Conservation (phyloP, 768 basidiomycete genomes). For the Amanita phalloides region DNA sequence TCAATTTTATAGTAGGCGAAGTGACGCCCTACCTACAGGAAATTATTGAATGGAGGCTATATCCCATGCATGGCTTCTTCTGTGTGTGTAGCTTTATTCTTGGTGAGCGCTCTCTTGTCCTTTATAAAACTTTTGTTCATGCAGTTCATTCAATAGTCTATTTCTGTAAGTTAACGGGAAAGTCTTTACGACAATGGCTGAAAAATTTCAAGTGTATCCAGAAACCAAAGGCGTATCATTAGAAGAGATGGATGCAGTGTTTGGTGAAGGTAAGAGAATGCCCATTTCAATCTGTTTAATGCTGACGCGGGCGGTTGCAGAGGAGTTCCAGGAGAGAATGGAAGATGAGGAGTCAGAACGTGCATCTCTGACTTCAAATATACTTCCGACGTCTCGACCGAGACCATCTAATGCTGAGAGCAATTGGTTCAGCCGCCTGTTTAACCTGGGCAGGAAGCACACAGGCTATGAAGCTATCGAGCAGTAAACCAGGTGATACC, state of each 20-base stretch:
- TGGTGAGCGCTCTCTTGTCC: conserved; percentile 25
- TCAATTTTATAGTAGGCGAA: conserved; percentile 87
- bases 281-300: neutral
- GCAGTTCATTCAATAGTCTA: conserved; percentile 39
- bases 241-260: conserved; percentile 87
- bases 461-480: conserved; percentile 18
- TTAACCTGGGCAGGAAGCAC: conserved; percentile 24
- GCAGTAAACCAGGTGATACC: neutral
- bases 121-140: conserved; percentile 2
- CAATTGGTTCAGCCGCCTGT: conserved; percentile 41
- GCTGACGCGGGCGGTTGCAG: conserved; percentile 7
- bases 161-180: conserved; percentile 43
- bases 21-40: conserved; percentile 83
- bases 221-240: conserved; percentile 81
- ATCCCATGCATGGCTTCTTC: conserved; percentile 94
- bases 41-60: conserved; percentile 79
- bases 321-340: conserved; percentile 43
- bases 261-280: conserved; percentile 59
- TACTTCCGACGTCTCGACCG: conserved; percentile 25
- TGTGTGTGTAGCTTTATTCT: conserved; percentile 80
- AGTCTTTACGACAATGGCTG: neutral
- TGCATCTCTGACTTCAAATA: conserved; percentile 24
- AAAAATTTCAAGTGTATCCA: conserved; percentile 51
- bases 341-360: conserved; percentile 52
- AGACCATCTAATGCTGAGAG: conserved; percentile 12